phyloP scores from a whole-genome alignment of 495 filamentous ascomycete species.

The Daldinia concentrica region DNA sequence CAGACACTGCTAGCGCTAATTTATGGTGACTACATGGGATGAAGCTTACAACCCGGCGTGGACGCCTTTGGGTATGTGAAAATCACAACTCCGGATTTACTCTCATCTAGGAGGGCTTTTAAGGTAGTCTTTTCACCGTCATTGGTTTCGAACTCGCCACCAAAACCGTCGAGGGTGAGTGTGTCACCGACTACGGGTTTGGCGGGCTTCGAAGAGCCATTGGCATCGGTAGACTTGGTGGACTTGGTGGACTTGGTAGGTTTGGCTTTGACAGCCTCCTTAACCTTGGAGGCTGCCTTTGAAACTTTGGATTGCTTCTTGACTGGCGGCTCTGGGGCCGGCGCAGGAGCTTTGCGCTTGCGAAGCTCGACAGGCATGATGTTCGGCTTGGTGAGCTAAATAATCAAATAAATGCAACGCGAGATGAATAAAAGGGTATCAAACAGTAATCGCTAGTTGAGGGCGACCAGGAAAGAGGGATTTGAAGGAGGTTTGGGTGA shows the following conservation, averaged over 20 bases:
- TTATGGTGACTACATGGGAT: constrained; percentile 13
- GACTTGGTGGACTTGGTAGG: constrained; percentile 49
- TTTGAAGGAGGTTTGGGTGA: constrained; percentile 16
- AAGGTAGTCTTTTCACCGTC: constrained; percentile 82
- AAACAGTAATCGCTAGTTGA: constrained; percentile 25
- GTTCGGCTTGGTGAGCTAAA: constrained; percentile 16
- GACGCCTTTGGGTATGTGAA: constrained; percentile 97
- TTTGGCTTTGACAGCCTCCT: constrained; percentile 53
- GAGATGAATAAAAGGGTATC: constrained; percentile 15
- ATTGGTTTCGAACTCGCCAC: constrained; percentile 84
- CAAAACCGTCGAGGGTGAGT: constrained; percentile 75
- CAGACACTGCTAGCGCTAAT: constrained; percentile 32
- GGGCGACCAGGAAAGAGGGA: constrained; percentile 21
- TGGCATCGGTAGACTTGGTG: constrained; percentile 49
- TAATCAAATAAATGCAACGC: constrained; percentile 15
- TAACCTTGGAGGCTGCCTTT: constrained; percentile 54
- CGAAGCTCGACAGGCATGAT: constrained; percentile 70
- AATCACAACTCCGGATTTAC: constrained; percentile 85
- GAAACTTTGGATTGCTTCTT: constrained; percentile 63
- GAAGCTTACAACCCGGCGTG: constrained; percentile 88
- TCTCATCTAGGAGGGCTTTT: constrained; percentile 78
- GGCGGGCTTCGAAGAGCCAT: constrained; percentile 44
- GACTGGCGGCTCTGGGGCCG: constrained; percentile 61
- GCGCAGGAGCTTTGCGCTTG: constrained; percentile 76
- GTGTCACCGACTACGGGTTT: constrained; percentile 57